Evolutionary conservation across 2,329 filamentous ascomycete species (phyloP).

Genomic region (Aschersonia sp.): DNA sequence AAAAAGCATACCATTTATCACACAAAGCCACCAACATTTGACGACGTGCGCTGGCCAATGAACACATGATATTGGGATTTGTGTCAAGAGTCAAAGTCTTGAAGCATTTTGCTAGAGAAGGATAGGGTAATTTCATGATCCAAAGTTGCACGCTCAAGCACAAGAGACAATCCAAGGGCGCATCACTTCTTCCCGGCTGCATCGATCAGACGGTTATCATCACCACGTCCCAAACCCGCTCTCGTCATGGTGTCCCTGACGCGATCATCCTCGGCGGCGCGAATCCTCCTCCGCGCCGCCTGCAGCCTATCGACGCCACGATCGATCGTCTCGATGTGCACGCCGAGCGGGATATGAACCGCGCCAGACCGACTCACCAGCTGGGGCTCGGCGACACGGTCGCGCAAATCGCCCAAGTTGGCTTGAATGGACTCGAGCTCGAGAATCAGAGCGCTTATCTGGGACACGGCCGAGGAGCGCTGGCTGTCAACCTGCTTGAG

Average conservation of each 20-base stretch:
- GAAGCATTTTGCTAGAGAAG: too few relatives aligned
- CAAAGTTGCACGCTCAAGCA: too few relatives aligned
- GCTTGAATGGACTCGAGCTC: slow-evolving; percentile 62
- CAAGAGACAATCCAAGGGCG: too few relatives aligned
- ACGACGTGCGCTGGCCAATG: too few relatives aligned
- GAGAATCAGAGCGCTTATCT: slow-evolving; percentile 55
- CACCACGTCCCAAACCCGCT: slow-evolving; percentile 21
- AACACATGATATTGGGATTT: too few relatives aligned
- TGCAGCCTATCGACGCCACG: slow-evolving; percentile 60
- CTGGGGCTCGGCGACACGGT: slow-evolving; percentile 54
- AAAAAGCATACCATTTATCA: too few relatives aligned
- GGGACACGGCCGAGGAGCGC: slow-evolving; percentile 48
- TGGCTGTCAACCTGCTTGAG: slow-evolving; percentile 53
- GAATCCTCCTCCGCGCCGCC: slow-evolving; percentile 42
- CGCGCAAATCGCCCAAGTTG: slow-evolving; percentile 56
- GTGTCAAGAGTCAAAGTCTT: too few relatives aligned
- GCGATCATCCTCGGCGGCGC: slow-evolving; percentile 43
- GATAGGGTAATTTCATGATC: too few relatives aligned
- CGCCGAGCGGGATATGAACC: slow-evolving; percentile 43
- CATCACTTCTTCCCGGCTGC: slow-evolving; percentile 6
- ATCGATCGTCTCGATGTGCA: slow-evolving; percentile 65
- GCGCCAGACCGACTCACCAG: slow-evolving; percentile 31
- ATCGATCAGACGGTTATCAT: slow-evolving; percentile 27
- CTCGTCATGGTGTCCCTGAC: slow-evolving; percentile 36
- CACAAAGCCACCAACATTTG: too few relatives aligned